Base-by-base conservation (phyloP, 2,329 filamentous ascomycete genomes). In the Cladobotryum protrusum region DNA sequence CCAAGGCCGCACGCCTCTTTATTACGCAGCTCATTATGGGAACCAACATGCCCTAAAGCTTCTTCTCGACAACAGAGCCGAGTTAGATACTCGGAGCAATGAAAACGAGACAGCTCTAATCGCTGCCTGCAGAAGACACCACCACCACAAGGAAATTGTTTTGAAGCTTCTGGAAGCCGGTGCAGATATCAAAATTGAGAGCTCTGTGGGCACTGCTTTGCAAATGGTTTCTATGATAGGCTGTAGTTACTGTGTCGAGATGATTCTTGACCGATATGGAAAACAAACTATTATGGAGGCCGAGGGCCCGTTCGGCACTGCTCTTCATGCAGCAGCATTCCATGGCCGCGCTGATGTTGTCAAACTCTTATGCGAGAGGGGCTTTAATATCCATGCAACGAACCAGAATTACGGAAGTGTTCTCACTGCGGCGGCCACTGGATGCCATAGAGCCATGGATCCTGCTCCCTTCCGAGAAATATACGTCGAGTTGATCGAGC, bases 141-240 rank as follows among this genome's bases (percentile, higher is more conserved):
- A 29, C 24, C 24, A 29, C 24, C 44, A 46, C 24, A n/a, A 46
- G 11, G 34, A 37, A 24, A 20, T 46, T 12, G 18, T 46, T 24
- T 29, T n/a, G 44, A 12, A 36, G 8, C 44, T 46, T 14, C 8
- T 46, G n/a, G 13, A 46, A 5, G 44, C 18, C 9, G 34, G 14
- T 6, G 15, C 44, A 15, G 44, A 46, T 15, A 33, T 46, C 7
- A 35, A 5, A n/a, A 14, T 32, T 3, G 17, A 46, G 37, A 46
- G 44, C 33, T 46, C 44, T 19, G 36, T 46, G 13, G 44, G 44
- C 14, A 46, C 44, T 9, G 34, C 44, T 46, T 12, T 46, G 29
- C 44, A 46, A 46, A 32, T 17, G 11, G 37, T 46, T 17, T 46
- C 43, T 15, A 15, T 46, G 18, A 20, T 46, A 7, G 44, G 44